Base-by-base conservation (phyloP, 2,329 filamentous ascomycete species). In the Penicillium sp. region DNA sequence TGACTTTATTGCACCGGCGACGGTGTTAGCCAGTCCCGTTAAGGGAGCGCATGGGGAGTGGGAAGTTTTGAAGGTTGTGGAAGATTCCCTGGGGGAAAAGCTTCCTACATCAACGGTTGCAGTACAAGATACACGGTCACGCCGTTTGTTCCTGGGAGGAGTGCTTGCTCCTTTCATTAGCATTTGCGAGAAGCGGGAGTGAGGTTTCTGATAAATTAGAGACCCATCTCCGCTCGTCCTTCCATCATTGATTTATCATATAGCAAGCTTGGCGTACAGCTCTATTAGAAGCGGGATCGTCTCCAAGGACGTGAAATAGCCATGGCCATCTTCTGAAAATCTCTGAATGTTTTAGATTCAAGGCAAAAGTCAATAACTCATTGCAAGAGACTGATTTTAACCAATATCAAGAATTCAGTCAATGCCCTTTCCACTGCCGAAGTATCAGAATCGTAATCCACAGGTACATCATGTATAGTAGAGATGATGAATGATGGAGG, bases 1-100 rank as follows among this genome's bases (percentile, higher is more conserved):
- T 27, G 52, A 49, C 29, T 27, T 53, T 8, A 24, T 37, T 37
- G 56, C 50, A 9, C 53, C 56, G 11, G 53, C 53, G 3, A 35
- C 49, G 2, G 43, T 59, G 11, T 39, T 61, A 14, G n/a, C 37
- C 31, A 44, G 29, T 21, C 49, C 45, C 9, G 11, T 29, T 4
- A 27, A 47, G 13, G 19, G 27, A 26, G 9, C 9, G 0, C 16
- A 8, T 21, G 45, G 26, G 22, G 7, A 31, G 19, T 47, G 45
- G 45, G 26, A 47, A 10, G n/a, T 47, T 7, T 33, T 29, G n/a
- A 47, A 47, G 27, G 19, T 29, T 21, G 27, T 47, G 10, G 45
- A 47, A 3, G 45, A 47, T 29, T 29, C 27, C 9, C 6, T 19
- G 8, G 45, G 16, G 5, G n/a, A 31, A 21, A 47, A 22, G 27